Evolutionary conservation across 306 rosid genomes (phyloP).

Genomic region (Alnus glutinosa): DNA sequence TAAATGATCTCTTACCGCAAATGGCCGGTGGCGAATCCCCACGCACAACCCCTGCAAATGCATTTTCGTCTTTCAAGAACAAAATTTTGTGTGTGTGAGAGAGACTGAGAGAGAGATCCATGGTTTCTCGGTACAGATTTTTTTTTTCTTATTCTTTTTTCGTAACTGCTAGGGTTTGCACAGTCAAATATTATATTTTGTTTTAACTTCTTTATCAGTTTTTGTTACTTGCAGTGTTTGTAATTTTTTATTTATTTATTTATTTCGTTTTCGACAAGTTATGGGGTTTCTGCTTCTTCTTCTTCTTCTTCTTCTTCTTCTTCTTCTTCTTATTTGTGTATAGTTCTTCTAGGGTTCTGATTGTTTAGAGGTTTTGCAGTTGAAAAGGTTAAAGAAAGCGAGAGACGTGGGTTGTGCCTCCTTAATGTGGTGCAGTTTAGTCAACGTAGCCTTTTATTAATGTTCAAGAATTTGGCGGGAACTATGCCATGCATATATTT

Average conservation of each 20-base stretch:
- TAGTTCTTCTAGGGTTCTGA: constrained; percentile 4
- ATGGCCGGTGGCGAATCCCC: constrained; percentile 51
- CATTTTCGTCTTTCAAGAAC: constrained; percentile 41
- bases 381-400: constrained; percentile 38
- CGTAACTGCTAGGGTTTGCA: not conserved
- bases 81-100: not conserved
- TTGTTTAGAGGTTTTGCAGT: not conserved
- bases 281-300: not conserved
- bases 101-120: not conserved
- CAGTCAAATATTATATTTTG: not conserved
- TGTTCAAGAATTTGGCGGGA: constrained; percentile 53
- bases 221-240: not conserved
- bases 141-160: not conserved
- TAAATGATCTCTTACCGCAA: constrained; percentile 47
- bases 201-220: not conserved
- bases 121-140: not conserved
- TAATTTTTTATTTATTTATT: not conserved
- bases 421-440: constrained; percentile 67
- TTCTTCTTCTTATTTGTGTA: not conserved
- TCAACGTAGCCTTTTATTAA: constrained; percentile 60
- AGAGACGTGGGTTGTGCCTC: constrained; percentile 76
- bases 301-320: not conserved
- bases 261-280: not conserved
- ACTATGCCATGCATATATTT: constrained; percentile 42
- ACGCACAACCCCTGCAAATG: constrained; percentile 13